Conservation (phyloP, 139 green algal species). For the Monoraphidium neglectum region DNA sequence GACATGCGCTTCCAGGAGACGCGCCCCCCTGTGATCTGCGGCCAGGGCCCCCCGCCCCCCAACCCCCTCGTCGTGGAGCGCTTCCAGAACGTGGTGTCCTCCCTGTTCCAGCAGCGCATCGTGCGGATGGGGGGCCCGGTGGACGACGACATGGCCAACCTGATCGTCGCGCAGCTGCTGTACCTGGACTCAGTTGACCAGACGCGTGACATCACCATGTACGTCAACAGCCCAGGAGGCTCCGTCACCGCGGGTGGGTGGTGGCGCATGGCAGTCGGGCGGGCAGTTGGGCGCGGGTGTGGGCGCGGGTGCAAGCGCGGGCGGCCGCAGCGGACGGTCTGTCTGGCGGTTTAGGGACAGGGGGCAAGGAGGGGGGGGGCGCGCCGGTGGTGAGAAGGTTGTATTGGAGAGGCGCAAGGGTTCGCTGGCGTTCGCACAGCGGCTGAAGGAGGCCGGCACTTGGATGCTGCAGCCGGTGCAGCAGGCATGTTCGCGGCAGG, state of each 20-base stretch:
- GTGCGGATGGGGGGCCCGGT: conserved; percentile 95
- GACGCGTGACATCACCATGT: conserved; percentile 95
- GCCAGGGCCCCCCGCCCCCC: conserved; percentile 59
- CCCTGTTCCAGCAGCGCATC: conserved; percentile 98
- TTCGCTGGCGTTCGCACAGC: no score
- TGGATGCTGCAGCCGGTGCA: no score
- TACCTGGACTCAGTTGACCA: conserved; percentile 89
- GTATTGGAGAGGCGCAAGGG: no score
- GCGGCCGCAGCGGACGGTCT: no score
- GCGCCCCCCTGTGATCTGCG: conserved; percentile 45
- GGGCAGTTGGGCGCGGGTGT: no score
- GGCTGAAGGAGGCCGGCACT: no score
- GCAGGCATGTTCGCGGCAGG: no score
- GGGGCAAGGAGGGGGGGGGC: no score
- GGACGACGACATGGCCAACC: conserved; percentile 99
- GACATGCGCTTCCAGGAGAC: conserved; percentile 39
- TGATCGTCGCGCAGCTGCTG: conserved; percentile 97
- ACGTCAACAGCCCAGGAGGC: conserved; percentile 98
- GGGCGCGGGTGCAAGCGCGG: no score
- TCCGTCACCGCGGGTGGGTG: conserved; percentile 87
- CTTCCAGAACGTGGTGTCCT: conserved; percentile 96
- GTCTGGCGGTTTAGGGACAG: no score
- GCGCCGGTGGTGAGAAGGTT: no score
- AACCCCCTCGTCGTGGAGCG: conserved; percentile 94
- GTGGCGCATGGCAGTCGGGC: no score